Percentiles rank a stretch among this genome's conserved stretches.
phyloP scores from a whole-genome alignment of 768 basidiomycete species.

The Lactarius hatsudake region DNA sequence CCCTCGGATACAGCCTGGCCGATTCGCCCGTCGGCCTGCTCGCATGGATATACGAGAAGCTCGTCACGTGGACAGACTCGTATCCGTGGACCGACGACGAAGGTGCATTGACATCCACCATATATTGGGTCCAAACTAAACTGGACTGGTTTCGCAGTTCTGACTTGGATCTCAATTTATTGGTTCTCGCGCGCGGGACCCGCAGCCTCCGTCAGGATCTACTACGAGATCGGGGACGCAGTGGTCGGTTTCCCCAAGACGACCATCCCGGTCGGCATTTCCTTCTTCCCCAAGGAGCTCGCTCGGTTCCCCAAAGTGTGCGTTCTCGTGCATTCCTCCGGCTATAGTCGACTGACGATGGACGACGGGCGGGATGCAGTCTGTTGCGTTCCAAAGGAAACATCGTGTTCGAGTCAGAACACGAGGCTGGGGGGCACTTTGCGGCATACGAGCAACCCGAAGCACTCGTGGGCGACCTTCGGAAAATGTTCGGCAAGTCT shows the following conservation, averaged over 20 bases:
- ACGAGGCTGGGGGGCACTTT: constrained; percentile 59
- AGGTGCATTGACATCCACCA: no score
- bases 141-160: no score
- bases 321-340: constrained; percentile 23
- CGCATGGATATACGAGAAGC: no score
- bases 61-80: no score
- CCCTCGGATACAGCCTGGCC: no score
- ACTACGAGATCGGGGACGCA: no score
- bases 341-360: not conserved
- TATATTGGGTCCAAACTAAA: no score
- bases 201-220: no score
- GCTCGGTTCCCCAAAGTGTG: constrained; percentile 38
- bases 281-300: constrained; percentile 52
- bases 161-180: no score
- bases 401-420: constrained; percentile 48
- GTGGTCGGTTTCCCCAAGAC: not conserved
- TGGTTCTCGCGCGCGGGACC: no score
- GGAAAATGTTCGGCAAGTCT: constrained; percentile 55
- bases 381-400: constrained; percentile 34
- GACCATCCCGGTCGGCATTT: constrained; percentile 47
- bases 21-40: no score
- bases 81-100: no score
- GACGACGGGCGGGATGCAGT: not conserved
- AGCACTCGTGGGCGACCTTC: constrained; percentile 47
- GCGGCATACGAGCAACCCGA: constrained; percentile 51